These are phyloP conservation scores for Trametes punicea DNA, from an alignment of 768 basidiomycete species.

Conservation along the genomic window DNA sequence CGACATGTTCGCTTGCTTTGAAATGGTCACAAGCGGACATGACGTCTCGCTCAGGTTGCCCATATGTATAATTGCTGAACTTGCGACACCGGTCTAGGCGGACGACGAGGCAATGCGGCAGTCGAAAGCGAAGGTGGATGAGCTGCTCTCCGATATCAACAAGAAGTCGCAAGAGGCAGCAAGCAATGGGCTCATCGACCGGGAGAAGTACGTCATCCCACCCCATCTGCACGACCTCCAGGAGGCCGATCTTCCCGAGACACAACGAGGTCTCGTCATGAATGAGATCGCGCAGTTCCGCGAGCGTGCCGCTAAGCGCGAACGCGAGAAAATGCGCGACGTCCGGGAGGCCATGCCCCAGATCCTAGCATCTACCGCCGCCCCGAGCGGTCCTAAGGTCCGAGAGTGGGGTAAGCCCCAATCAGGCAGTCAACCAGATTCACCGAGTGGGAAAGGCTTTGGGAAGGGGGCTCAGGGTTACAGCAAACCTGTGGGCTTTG, in stretches of 20 bases:
- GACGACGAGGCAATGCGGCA: constrained; percentile 65
- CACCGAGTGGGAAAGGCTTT: constrained; percentile 43
- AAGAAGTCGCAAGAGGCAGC: constrained; percentile 71
- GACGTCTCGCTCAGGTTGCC: not conserved
- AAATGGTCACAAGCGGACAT: not conserved
- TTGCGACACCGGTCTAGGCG: constrained; percentile 40
- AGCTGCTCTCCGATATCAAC: constrained; percentile 68
- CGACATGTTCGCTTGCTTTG: not conserved
- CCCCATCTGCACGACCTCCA: constrained; percentile 96
- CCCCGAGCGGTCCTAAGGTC: constrained; percentile 72
- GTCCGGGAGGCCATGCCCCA: constrained; percentile 48
- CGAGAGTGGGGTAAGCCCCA: constrained; percentile 79
- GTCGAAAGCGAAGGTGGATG: constrained; percentile 61
- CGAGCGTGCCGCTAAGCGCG: constrained; percentile 87
- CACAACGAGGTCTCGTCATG: constrained; percentile 86
- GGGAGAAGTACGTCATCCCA: constrained; percentile 87
- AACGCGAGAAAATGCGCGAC: constrained; percentile 85
- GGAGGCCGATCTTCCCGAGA: constrained; percentile 96
- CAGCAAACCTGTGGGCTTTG: constrained; percentile 78
- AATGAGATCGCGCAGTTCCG: constrained; percentile 96
- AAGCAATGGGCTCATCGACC: constrained; percentile 69
- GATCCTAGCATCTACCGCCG: constrained; percentile 25
- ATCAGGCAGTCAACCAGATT: constrained; percentile 16
- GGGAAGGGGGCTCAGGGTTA: constrained; percentile 75
- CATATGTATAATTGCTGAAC: not conserved